Percentiles rank a stretch among this genome's conserved stretches.
phyloP scores from a whole-genome alignment of 768 basidiomycete species.

The Rhizopogon vesiculosus region DNA sequence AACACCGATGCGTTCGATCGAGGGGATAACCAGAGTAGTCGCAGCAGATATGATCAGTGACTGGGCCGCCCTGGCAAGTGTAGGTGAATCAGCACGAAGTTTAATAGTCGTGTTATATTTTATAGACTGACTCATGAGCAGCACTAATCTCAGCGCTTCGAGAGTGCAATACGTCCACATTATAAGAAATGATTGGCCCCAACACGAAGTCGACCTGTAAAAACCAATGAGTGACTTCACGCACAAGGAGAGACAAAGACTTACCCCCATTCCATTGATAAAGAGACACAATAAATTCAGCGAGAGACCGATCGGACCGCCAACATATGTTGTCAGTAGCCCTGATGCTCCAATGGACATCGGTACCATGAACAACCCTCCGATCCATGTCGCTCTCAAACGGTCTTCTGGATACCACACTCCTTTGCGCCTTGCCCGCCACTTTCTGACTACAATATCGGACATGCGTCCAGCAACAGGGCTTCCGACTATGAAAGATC shows the following conservation, averaged over 20 bases:
- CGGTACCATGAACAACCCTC: conserved; percentile 37
- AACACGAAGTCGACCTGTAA: conserved; percentile 47
- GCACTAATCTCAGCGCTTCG: conserved; percentile 60
- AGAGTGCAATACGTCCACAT: conserved; percentile 50
- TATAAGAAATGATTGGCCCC: conserved; percentile 46
- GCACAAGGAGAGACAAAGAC: background rate
- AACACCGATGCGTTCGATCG: conserved; percentile 37
- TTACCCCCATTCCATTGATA: too few species aligned
- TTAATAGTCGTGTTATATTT: background rate
- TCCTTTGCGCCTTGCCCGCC: conserved; percentile 43
- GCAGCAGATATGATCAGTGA: conserved; percentile 38
- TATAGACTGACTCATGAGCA: conserved; percentile 38
- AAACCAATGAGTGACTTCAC: background rate
- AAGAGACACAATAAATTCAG: conserved; percentile 46
- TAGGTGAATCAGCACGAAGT: background rate
- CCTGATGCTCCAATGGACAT: conserved; percentile 43
- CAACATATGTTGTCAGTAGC: conserved; percentile 41
- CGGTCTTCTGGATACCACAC: conserved; percentile 62
- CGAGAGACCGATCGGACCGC: conserved; percentile 39
- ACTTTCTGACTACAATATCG: conserved; percentile 42
- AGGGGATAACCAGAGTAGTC: conserved; percentile 37
- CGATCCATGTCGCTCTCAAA: conserved; percentile 27
- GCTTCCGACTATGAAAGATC: conserved; percentile 41
- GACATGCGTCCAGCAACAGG: conserved; percentile 53
- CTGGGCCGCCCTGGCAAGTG: conserved; percentile 41